A percentile compares a stretch with the other conserved stretches of the same genome.
Evolutionary conservation across 192 early-diverging fungal species (phyloP).

Genomic region (Dissophora globulifera): DNA sequence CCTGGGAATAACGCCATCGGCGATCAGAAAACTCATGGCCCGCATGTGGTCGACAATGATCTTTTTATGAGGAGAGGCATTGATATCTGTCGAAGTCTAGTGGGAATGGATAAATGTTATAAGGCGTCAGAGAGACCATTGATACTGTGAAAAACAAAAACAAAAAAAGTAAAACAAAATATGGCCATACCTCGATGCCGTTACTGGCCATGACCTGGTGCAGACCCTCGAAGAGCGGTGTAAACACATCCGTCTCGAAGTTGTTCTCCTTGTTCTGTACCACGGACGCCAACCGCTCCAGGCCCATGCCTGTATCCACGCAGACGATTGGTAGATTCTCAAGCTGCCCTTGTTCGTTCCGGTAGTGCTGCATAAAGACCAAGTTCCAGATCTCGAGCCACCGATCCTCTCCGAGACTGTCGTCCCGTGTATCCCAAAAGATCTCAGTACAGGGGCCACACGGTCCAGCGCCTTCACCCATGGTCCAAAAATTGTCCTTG

Average conservation of each 20-base stretch:
- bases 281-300: conserved; percentile 65
- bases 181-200: conserved; percentile 25
- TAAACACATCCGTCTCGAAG: conserved; percentile 66
- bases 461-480: conserved; percentile 72
- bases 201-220: conserved; percentile 44
- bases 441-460: conserved; percentile 74
- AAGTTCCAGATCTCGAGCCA: conserved; percentile 76
- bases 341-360: conserved; percentile 57
- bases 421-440: conserved; percentile 67
- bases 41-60: conserved; percentile 69
- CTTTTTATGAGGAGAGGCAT: conserved; percentile 60
- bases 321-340: conserved; percentile 61
- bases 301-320: conserved; percentile 71
- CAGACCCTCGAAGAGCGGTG: conserved; percentile 54
- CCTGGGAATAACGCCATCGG: conserved; percentile 68
- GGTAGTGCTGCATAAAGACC: conserved; percentile 68
- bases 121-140: too few species aligned
- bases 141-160: too few species aligned
- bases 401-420: conserved; percentile 54
- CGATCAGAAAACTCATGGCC: conserved; percentile 66
- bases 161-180: too few species aligned
- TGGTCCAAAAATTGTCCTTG: conserved; percentile 72
- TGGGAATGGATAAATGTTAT: neutral
- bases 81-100: conserved; percentile 40
- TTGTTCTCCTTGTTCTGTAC: conserved; percentile 64